These are phyloP conservation scores for Canavalia gladiata DNA, from an alignment of 306 rosid genomes.

Conservation along the genomic window DNA sequence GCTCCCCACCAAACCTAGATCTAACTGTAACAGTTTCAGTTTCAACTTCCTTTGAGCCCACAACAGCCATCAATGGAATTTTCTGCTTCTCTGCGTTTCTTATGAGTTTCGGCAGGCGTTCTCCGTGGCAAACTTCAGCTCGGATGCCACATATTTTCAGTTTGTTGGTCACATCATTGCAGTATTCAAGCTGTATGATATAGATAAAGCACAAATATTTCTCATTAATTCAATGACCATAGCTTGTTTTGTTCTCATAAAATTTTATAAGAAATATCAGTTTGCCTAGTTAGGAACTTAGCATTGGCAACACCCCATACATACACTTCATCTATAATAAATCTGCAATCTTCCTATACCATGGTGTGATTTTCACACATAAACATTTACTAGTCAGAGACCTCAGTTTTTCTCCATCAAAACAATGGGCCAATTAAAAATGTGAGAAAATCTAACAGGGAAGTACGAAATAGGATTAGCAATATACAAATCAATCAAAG, in stretches of 20 bases:
- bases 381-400: slow-evolving; percentile 9
- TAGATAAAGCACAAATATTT: slow-evolving; percentile 37
- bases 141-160: slow-evolving; percentile 76
- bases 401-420: neutral
- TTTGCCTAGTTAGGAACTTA: neutral
- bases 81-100: slow-evolving; percentile 95
- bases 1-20: slow-evolving; percentile 88
- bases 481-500: neutral
- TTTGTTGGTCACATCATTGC: slow-evolving; percentile 73
- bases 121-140: slow-evolving; percentile 86
- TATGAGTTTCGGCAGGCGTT: slow-evolving; percentile 90
- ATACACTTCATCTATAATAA: slow-evolving; percentile 3
- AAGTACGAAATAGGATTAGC: neutral
- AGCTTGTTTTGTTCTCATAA: neutral
- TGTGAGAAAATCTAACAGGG: slow-evolving; percentile 3
- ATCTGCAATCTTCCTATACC: neutral
- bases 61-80: slow-evolving; percentile 96
- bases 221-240: slow-evolving; percentile 22
- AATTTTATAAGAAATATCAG: neutral
- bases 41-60: slow-evolving; percentile 90
- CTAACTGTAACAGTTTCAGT: slow-evolving; percentile 77
- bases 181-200: slow-evolving; percentile 70
- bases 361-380: neutral
- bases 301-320: neutral
- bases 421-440: neutral